phyloP scores from a whole-genome alignment of 2,329 filamentous ascomycete genomes.

The Orbilia blumenaviensis region DNA sequence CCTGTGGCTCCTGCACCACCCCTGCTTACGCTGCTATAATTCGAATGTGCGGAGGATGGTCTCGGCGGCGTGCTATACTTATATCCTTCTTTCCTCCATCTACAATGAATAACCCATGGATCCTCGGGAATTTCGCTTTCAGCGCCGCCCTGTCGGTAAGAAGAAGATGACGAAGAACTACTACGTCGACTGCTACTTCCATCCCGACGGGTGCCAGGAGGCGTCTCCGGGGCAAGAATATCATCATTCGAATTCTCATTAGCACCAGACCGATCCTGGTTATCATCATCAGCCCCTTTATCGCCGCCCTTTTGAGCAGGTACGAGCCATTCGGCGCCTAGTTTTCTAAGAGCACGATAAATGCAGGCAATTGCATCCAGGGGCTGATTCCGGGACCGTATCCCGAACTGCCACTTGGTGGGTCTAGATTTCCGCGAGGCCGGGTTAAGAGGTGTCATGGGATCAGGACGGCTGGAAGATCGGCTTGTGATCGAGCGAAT shows the following conservation, averaged over 20 bases:
- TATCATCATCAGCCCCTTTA: slow-evolving; percentile 66
- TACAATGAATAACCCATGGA: slow-evolving; percentile 58
- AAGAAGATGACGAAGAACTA: slow-evolving; percentile 55
- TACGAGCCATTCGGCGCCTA: slow-evolving; percentile 84
- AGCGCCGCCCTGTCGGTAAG: slow-evolving; percentile 59
- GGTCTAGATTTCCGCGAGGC: slow-evolving; percentile 66
- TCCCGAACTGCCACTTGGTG: slow-evolving; percentile 97
- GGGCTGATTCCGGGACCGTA: slow-evolving; percentile 90
- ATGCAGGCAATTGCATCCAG: slow-evolving; percentile 95
- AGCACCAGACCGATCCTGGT: slow-evolving; percentile 62
- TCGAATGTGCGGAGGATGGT: slow-evolving; percentile 58
- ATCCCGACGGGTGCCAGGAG: slow-evolving; percentile 41
- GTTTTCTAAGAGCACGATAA: slow-evolving; percentile 86
- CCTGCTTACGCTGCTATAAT: slow-evolving; percentile 55
- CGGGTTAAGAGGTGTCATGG: slow-evolving; percentile 43
- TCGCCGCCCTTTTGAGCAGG: slow-evolving; percentile 65
- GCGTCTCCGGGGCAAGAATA: slow-evolving; percentile 67
- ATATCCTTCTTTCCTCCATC: slow-evolving; percentile 58
- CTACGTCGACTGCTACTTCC: slow-evolving; percentile 52
- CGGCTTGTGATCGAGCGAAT: slow-evolving; percentile 41
- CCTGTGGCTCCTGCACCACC: slow-evolving; percentile 61
- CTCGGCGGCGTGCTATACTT: slow-evolving; percentile 58
- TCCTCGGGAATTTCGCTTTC: slow-evolving; percentile 57
- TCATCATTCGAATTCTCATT: slow-evolving; percentile 70
- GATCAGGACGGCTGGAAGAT: slow-evolving; percentile 42